phyloP scores from a whole-genome alignment of 257 asterid genomes.

The Agastache rugosa region DNA sequence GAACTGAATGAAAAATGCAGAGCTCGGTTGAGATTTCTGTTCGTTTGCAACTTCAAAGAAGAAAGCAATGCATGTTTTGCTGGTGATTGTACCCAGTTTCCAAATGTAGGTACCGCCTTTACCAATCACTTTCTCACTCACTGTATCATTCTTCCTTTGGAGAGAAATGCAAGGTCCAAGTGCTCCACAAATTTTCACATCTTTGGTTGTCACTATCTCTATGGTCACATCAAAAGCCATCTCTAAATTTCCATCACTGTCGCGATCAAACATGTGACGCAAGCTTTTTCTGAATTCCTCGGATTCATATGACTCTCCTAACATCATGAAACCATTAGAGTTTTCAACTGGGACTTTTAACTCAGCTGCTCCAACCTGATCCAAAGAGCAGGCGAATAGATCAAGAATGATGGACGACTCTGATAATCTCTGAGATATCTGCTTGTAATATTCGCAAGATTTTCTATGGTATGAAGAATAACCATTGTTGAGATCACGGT shows the following conservation, averaged over 20 bases:
- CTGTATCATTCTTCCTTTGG: constrained; percentile 62
- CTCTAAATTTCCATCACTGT: constrained; percentile 63
- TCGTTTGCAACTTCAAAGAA: constrained; percentile 75
- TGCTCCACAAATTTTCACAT: constrained; percentile 85
- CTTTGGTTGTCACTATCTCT: constrained; percentile 79
- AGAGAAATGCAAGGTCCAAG: constrained; percentile 85
- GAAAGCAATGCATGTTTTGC: constrained; percentile 84
- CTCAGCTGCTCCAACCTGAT: constrained; percentile 97
- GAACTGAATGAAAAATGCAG: constrained; percentile 87
- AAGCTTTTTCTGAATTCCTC: constrained; percentile 80
- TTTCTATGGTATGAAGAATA: constrained; percentile 56
- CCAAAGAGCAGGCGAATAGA: constrained; percentile 94
- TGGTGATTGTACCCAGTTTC: constrained; percentile 75
- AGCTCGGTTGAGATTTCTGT: constrained; percentile 66
- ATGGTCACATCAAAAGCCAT: constrained; percentile 89
- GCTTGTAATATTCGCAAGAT: constrained; percentile 68
- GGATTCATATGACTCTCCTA: constrained; percentile 84
- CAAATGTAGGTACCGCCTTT: constrained; percentile 83
- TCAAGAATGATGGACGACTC: constrained; percentile 85
- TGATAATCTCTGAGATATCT: constrained; percentile 70
- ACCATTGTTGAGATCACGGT: constrained; percentile 70
- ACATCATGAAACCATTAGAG: constrained; percentile 89
- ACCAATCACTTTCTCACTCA: constrained; percentile 68
- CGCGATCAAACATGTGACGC: constrained; percentile 64
- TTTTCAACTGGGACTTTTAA: constrained; percentile 68